Percentiles rank a stretch among this genome's conserved stretches.
Evolutionary conservation across 2,329 filamentous ascomycete genomes (phyloP).

Genomic region (Xylaria sp.): DNA sequence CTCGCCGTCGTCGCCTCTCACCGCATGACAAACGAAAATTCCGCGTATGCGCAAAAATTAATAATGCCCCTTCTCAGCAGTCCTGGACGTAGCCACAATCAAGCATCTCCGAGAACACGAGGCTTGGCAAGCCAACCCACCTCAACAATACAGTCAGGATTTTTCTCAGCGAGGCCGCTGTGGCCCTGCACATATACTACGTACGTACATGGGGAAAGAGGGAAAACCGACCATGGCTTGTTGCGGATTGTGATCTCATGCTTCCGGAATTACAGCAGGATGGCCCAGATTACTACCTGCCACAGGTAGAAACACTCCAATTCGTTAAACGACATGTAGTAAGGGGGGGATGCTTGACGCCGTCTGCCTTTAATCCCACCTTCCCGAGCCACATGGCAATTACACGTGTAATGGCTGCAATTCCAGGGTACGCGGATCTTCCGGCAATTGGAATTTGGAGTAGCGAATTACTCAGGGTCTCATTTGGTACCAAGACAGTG

Average conservation of each 20-base stretch:
- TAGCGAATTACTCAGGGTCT: constrained; percentile 4
- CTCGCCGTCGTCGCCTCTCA: constrained; percentile 11
- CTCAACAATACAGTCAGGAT: not conserved
- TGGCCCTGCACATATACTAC: not conserved
- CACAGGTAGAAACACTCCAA: not conserved
- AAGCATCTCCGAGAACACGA: constrained; percentile 10
- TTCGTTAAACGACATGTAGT: not conserved
- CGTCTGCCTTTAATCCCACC: constrained; percentile 3
- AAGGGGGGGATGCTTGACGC: not conserved
- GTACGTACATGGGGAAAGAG: not conserved
- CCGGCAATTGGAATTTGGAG: constrained; percentile 8
- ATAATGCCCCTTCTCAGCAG: not conserved
- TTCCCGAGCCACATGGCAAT: constrained; percentile 27
- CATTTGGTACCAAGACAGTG: constrained; percentile 6
- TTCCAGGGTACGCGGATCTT: constrained; percentile 19
- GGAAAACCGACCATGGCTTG: not conserved
- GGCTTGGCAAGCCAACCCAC: constrained; percentile 8
- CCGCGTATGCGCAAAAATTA: constrained; percentile 16
- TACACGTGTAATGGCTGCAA: constrained; percentile 21
- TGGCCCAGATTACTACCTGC: not conserved
- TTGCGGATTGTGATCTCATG: not conserved
- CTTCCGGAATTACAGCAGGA: not conserved
- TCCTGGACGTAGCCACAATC: constrained; percentile 1
- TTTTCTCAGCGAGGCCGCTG: not conserved
- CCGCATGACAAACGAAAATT: constrained; percentile 13